These are phyloP conservation scores for Amaranthus tricolor DNA, from an alignment of 179 eudicot species.

Conservation along the genomic window DNA sequence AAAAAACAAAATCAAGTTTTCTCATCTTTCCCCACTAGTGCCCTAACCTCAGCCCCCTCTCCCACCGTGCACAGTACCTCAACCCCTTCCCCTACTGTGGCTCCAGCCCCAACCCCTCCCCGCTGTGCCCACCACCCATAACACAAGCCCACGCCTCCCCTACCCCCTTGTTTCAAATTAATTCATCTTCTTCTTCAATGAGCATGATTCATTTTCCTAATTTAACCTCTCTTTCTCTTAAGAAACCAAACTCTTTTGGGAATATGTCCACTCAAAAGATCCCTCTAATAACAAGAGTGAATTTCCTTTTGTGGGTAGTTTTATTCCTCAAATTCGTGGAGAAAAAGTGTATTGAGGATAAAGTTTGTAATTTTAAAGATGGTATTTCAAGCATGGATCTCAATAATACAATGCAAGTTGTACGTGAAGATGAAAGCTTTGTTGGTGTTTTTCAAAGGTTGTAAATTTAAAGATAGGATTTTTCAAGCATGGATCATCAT, in stretches of 20 bases:
- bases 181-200: conserved; percentile 10
- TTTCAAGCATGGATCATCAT: no score
- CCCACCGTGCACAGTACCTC: no score
- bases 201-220: conserved; percentile 34
- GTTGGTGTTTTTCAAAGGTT: no score
- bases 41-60: no score
- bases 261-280: conserved; percentile 21
- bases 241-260: conserved; percentile 17
- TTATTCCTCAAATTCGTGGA: conserved; percentile 14
- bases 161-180: no score
- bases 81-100: no score
- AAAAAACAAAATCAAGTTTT: no score
- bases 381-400: conserved; percentile 39
- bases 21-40: no score
- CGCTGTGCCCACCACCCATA: no score
- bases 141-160: no score
- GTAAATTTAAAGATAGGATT: no score
- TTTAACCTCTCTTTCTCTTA: conserved; percentile 34
- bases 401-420: conserved; percentile 30
- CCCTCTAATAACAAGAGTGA: conserved; percentile 23
- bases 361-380: conserved; percentile 28
- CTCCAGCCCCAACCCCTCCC: no score
- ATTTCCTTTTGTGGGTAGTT: conserved; percentile 20
- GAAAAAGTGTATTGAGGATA: conserved; percentile 4
- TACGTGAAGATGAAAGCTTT: conserved; percentile 30